phyloP scores from a whole-genome alignment of 1,284 basidiomycete genomes.

The Boletus semigastroideus region DNA sequence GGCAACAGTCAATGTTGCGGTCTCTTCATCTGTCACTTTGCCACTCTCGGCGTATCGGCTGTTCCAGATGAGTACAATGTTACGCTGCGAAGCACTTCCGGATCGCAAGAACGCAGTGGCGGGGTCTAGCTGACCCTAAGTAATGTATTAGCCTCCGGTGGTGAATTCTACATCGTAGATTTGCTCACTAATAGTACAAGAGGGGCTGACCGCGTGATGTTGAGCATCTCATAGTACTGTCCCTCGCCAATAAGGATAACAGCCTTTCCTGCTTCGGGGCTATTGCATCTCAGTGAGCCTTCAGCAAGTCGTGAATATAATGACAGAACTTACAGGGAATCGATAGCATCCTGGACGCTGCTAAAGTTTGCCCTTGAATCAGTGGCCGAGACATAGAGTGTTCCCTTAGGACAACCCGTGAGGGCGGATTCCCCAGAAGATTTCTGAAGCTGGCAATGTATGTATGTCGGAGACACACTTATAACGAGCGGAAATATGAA shows the following conservation, averaged over 20 bases:
- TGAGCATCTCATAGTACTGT: constrained; percentile 61
- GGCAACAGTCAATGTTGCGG: constrained; percentile 53
- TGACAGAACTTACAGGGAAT: constrained; percentile 45
- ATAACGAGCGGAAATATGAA: constrained; percentile 1
- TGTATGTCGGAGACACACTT: constrained; percentile 46
- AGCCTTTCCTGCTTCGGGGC: constrained; percentile 39
- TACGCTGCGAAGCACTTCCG: constrained; percentile 41
- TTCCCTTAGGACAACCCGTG: constrained; percentile 53
- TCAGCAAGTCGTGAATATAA: neutral
- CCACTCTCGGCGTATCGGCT: constrained; percentile 40
- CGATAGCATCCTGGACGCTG: constrained; percentile 52
- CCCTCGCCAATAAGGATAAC: constrained; percentile 61
- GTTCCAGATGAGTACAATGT: constrained; percentile 57
- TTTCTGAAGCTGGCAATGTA: constrained; percentile 54
- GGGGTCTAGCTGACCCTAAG: constrained; percentile 52
- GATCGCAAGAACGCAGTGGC: constrained; percentile 32
- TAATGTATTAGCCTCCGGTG: neutral
- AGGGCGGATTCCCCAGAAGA: constrained; percentile 40
- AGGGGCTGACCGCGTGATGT: constrained; percentile 53
- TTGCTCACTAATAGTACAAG: constrained; percentile 50
- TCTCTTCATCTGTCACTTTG: constrained; percentile 49
- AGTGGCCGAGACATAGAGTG: constrained; percentile 55
- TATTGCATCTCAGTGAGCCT: constrained; percentile 19
- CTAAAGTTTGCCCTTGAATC: constrained; percentile 47
- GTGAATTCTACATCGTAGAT: neutral